Percentiles rank a stretch among this genome's conserved stretches.
These are phyloP conservation scores for Bremia lactucae DNA, from an alignment of 352 stramenopile species.

Conservation along the genomic window DNA sequence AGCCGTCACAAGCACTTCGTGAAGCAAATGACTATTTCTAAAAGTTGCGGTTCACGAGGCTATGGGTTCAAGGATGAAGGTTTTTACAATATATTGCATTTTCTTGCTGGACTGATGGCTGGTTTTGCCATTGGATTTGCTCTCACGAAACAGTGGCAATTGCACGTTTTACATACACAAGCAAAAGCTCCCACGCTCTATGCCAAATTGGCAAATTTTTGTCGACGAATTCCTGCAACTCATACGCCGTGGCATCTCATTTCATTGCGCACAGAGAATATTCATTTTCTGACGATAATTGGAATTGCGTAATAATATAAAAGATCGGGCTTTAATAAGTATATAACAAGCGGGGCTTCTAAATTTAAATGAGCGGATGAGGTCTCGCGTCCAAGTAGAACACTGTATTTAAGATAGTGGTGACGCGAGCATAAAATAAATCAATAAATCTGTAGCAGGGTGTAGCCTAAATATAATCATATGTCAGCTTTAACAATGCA, in stretches of 20 bases:
- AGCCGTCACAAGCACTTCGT: slow-evolving; percentile 17
- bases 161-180: slow-evolving; percentile 12
- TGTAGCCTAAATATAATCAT: too few species aligned
- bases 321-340: slow-evolving; percentile 2
- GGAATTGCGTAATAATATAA: slow-evolving; percentile 25
- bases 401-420: too few species aligned
- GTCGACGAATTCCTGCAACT: slow-evolving; percentile 12
- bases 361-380: too few species aligned
- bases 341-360: too few species aligned
- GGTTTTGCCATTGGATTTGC: slow-evolving; percentile 30
- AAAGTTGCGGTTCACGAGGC: slow-evolving; percentile 13
- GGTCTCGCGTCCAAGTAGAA: too few species aligned
- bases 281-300: slow-evolving; percentile 26
- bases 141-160: slow-evolving; percentile 19
- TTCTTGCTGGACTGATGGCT: slow-evolving; percentile 30
- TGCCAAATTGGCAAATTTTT: slow-evolving; percentile 23
- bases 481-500: too few species aligned
- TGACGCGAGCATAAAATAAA: too few species aligned
- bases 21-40: slow-evolving; percentile 18
- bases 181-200: slow-evolving; percentile 14
- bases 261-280: slow-evolving; percentile 23
- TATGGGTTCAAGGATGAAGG: slow-evolving; percentile 9
- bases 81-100: slow-evolving; percentile 24
- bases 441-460: too few species aligned
- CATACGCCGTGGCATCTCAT: slow-evolving; percentile 18